Evolutionary conservation across 352 stramenopile species (phyloP), one percentile per base, ranked within the genome.

Genomic region (Phytopythium chamaehyphon): DNA sequence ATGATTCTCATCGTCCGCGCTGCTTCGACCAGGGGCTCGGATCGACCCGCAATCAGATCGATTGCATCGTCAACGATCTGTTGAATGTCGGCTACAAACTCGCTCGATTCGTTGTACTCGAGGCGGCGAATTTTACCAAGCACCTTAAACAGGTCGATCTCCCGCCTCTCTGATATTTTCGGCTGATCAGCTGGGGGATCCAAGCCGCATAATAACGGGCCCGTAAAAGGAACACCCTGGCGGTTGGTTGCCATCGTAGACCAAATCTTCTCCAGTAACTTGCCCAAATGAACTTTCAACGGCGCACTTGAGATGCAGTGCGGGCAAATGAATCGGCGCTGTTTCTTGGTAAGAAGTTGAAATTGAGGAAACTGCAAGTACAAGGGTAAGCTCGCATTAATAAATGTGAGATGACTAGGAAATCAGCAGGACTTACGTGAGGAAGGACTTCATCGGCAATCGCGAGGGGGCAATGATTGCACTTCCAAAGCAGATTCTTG

Each of bases 201-300:
- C 37, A 94, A 39, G 15, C 84, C 84, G 38, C 71, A 76, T 22
- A 94, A 49, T 12, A 94, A 55, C 3, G 84, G 84, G 33, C 79
- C 77, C 47, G 80, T 91, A 39, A 94, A 94, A 18, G 84, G 74
- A 66, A 89, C 73, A 5, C 81, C 84, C 58, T 94, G 84, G 15
- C 67, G 78, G 60, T 94, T 94, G n/a, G 82, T 94, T 14, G 81
- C 84, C 51, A 94, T 54, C 37, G 81, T 86, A 2, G 84, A 92
- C 84, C 83, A 94, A 37, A 94, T 83, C 22, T 81, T 81, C 61
- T 94, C 84, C 44, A 94, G 57, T 40, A 76, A 63, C 57, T 88
- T 91, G 1, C 71, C 80, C 24, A 94, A 66, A 48, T 88, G 81
- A 15, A 94, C 71, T 57, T 86, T 86, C 3, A 63, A 51, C 7